Base-by-base conservation (phyloP, 1,139 yeast species). In the Diutina siamensis region DNA sequence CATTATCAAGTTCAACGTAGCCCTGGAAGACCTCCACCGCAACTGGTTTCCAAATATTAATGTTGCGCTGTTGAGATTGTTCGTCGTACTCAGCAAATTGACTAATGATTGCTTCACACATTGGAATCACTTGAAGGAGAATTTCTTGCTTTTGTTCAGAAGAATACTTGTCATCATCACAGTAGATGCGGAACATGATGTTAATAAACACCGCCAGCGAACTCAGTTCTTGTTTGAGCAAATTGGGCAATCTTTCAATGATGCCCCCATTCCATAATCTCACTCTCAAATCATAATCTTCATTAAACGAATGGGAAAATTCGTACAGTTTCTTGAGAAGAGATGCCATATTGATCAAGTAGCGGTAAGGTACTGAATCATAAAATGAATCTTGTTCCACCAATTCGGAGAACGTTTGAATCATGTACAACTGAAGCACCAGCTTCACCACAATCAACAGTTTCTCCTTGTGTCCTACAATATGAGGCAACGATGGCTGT, bases 251-350 rank as follows among this genome's bases (percentile, higher is more conserved):
- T 58, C 92, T 83, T 57, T 87, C 95, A 65, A 89, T 92, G 34
- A 88, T 81, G 2, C 97, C 96, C 9, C 94, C 87, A 57, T 87
- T 85, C 82, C 94, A 89, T 45, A 94, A 69, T 52, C 94, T 71
- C 19, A 85, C 83, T 52, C 99, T 71, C 52, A 92, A 69, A 48
- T 87, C 92, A 59, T 84, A 83, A 62, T 94, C 88, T 51, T 82
- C 92, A 60, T 94, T 94, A 69, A 94, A 94, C 49, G 73, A 77
- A 54, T 83, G 78, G 4, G 98, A 86, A 65, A 94, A 92, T 48
- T 73, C 68, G 64, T 86, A 89, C 50, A 96, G 84, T 45, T 68
- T 67, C 51, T 77, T 73, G 50, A 92, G 66, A 42, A 85, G 64
- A 2, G 68, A 63, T 0, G 89, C 75, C 46, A 92, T 58, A 47